A percentile compares a stretch with the other conserved stretches of the same genome.
phyloP scores from a whole-genome alignment of 2,329 filamentous ascomycete species.

The Penicillium sp. region DNA sequence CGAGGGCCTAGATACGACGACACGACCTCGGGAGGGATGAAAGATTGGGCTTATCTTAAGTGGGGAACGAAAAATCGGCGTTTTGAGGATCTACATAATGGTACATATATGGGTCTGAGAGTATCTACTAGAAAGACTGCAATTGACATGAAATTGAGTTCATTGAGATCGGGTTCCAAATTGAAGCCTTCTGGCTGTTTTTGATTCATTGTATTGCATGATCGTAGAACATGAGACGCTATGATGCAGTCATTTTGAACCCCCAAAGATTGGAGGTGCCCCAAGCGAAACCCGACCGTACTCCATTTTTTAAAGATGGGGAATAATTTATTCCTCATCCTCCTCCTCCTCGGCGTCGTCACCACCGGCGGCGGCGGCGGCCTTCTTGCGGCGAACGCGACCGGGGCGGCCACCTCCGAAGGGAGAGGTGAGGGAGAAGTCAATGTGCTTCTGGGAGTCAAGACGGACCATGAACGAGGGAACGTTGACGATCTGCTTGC shows the following conservation, averaged over 20 bases:
- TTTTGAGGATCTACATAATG: slow-evolving; percentile 21
- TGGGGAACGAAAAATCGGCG: slow-evolving; percentile 19
- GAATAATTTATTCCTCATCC: slow-evolving; percentile 64
- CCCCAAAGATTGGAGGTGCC: slow-evolving; percentile 33
- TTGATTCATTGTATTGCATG: slow-evolving; percentile 40
- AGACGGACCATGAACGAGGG: slow-evolving; percentile 99
- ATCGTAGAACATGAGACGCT: slow-evolving; percentile 44
- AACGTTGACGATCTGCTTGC: slow-evolving; percentile 99
- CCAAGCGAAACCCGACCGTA: slow-evolving; percentile 42
- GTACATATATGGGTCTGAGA: slow-evolving; percentile 10
- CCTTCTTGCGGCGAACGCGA: slow-evolving; percentile 99
- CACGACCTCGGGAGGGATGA: slow-evolving; percentile 22
- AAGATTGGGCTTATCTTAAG: slow-evolving; percentile 3
- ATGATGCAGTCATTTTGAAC: slow-evolving; percentile 42
- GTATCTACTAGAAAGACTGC: neutral
- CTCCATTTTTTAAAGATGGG: slow-evolving; percentile 33
- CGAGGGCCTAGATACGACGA: slow-evolving; percentile 10
- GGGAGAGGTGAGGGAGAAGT: slow-evolving; percentile 96
- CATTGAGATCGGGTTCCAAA: slow-evolving; percentile 30
- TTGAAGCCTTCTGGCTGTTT: slow-evolving; percentile 39
- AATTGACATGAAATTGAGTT: neutral
- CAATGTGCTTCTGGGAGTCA: slow-evolving; percentile 99
- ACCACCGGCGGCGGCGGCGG: slow-evolving; percentile 83
- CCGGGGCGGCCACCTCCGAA: slow-evolving; percentile 96
- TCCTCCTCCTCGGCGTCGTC: slow-evolving; percentile 66